Base-by-base conservation (phyloP, 805 yeast species). In the Hanseniaspora lachancei region DNA sequence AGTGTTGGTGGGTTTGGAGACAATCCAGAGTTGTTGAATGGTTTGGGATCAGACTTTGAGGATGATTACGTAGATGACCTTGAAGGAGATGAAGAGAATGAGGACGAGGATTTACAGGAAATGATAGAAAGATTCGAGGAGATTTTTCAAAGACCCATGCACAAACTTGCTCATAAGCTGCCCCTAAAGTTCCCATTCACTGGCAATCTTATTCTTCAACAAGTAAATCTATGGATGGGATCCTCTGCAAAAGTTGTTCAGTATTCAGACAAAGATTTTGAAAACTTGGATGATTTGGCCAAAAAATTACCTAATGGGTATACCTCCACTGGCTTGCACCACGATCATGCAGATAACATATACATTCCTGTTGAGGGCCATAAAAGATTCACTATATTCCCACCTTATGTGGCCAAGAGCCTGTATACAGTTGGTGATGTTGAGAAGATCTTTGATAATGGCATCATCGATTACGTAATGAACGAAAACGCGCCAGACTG, bases 261-360 rank as follows among this genome's bases (percentile, higher is more conserved):
- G 13, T 49, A 49, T 24, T 34, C 54, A 1, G 61, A 58, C 13
- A 48, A 57, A n/a, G 56, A 58, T 15, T 54, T 47, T 32, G n/a
- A 32, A 29, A 12, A 60, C 60, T 55, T 56, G 60, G 36, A 53
- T 63, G 68, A 77, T 0, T 64, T 80, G 5, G 86, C 86, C 0
- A 77, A 78, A 62, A 68, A 68, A 23, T 66, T 82, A 0, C 84
- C 87, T 0, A 76, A 77, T 0, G 71, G 72, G 1, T 84, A 83
- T 1, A 72, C 81, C 0, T 81, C 88, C 0, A 81, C 89, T 1
- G 91, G 91, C 0, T 68, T 84, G 13, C 91, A 84, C 61, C 91
- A 84, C 64, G 91, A 84, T 64, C 89, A 84, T 66, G 86, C 89
- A 1, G 89, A 84, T 63, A 84, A 84, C 62, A 68, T 84, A 38